Evolutionary conservation across 805 yeast species (phyloP), one percentile per base, ranked within the genome.

Genomic region (Lipomyces yamanashiensis): DNA sequence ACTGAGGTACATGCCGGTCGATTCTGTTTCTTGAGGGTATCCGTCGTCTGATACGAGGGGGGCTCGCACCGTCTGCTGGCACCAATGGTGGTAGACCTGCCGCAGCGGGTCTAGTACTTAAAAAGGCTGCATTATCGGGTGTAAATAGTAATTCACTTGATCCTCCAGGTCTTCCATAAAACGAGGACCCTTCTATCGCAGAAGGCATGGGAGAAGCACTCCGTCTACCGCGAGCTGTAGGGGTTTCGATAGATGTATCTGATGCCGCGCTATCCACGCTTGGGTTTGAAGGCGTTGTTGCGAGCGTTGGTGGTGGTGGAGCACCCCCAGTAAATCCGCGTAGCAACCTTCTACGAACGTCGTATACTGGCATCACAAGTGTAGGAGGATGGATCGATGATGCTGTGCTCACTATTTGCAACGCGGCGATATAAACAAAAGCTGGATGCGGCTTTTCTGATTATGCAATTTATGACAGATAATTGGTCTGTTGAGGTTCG

Each of bases 341-440:
- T 12, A 62, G 62, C 1, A 62, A 43, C 43, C 66, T 19, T 23
- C 66, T 54, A 9, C 66, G 59, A 21, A 62, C 66, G 23, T 62
- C 66, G 41, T 58, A 52, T 2, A 58, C 59, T 8, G 66, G 62
- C 66, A 62, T 62, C 15, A 15, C 15, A 17, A 48, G 12, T 41
- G 8, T 12, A 28, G 23, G 44, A n/a, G 21, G 40, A 15, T 12
- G 37, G 17, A 7, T n/a, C 19, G 53, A 13, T 28, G 36, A 21
- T 10, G 39, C 40, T 15, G 53, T 49, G 37, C 13, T 33, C 37
- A 49, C n/a, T 15, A n/a, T 7, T 39, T 13, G 40, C 12, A 44
- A 21, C 19, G 15, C 17, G 39, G 37, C 21, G 28, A 28, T 6
- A 41, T 49, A 49, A 28, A 49, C 53, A 49, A 28, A 49, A 15